Conservation (phyloP, 192 early-diverging fungal species). For the Backusella circina region DNA sequence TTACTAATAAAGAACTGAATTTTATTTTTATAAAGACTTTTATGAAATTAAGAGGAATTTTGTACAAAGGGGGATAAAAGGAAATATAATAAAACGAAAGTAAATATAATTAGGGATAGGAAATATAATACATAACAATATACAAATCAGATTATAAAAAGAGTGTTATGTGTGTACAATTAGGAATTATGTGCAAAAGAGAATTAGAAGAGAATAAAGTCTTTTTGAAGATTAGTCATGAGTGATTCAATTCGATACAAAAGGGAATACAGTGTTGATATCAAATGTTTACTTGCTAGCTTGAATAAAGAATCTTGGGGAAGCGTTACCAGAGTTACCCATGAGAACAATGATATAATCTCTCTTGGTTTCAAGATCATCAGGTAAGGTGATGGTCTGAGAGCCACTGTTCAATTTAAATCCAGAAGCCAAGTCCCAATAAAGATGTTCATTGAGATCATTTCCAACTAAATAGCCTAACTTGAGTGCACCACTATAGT, state of each 20-base stretch:
- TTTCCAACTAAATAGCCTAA: slow-evolving; percentile 21
- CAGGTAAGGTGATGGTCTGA: slow-evolving; percentile 10
- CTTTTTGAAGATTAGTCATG: background rate
- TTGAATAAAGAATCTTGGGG: slow-evolving; percentile 11
- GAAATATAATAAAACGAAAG: slow-evolving; percentile 3
- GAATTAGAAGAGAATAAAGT: background rate
- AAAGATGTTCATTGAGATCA: slow-evolving; percentile 20
- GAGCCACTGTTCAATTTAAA: slow-evolving; percentile 13
- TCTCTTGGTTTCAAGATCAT: background rate
- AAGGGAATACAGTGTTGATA: background rate
- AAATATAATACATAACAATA: slow-evolving; percentile 7
- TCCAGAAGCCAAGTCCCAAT: slow-evolving; percentile 18
- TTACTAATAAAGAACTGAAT: background rate
- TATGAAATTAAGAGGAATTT: background rate
- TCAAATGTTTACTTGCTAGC: background rate
- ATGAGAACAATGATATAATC: slow-evolving; percentile 26
- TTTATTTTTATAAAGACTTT: background rate
- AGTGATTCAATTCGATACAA: background rate
- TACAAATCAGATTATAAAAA: background rate
- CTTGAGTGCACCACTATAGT: slow-evolving; percentile 5
- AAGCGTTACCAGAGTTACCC: slow-evolving; percentile 29
- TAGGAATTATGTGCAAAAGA: background rate
- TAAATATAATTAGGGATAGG: background rate
- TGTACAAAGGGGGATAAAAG: background rate
- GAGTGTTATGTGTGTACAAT: background rate